Conservation (phyloP, 805 yeast genomes). For the Schizosaccharomyces cryophilus region DNA sequence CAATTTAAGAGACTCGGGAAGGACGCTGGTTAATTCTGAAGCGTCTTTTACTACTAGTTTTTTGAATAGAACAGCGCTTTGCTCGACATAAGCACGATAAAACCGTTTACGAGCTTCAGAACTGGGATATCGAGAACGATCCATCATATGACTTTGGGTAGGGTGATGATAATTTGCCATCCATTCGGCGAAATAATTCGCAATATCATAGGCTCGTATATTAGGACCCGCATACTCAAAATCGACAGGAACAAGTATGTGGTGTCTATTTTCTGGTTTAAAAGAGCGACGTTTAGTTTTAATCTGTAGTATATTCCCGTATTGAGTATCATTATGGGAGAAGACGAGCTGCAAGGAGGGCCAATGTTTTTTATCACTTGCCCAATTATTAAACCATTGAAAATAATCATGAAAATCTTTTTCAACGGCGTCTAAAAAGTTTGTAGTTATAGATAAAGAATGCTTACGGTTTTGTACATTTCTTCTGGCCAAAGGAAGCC, state of each 20-base stretch:
- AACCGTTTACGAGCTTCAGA: conserved; percentile 44
- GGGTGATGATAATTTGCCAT: conserved; percentile 31
- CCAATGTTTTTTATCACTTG: conserved; percentile 7
- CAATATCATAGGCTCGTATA: conserved; percentile 68
- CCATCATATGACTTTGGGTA: conserved; percentile 27
- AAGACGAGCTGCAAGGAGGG: conserved; percentile 18
- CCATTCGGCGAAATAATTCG: conserved; percentile 44
- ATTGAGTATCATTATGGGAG: conserved; percentile 80
- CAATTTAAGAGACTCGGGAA: conserved; percentile 13
- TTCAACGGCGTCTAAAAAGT: background rate
- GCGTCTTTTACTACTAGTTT: background rate
- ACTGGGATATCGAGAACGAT: conserved; percentile 36
- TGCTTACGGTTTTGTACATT: conserved; percentile 20
- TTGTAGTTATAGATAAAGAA: conserved; percentile 16
- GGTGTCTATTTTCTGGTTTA: conserved; percentile 28
- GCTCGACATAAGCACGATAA: conserved; percentile 52
- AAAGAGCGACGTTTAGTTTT: conserved; percentile 28
- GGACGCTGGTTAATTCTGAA: conserved; percentile 3
- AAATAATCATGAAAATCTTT: conserved; percentile 5
- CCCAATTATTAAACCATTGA: conserved; percentile 9
- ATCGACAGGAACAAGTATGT: conserved; percentile 73
- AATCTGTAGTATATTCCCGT: conserved; percentile 65
- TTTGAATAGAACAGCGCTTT: conserved; percentile 10
- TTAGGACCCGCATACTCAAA: conserved; percentile 90
- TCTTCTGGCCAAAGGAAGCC: conserved; percentile 29